Base-by-base conservation (phyloP, 2,329 filamentous ascomycete species). In the Ceratocystis huliohia region DNA sequence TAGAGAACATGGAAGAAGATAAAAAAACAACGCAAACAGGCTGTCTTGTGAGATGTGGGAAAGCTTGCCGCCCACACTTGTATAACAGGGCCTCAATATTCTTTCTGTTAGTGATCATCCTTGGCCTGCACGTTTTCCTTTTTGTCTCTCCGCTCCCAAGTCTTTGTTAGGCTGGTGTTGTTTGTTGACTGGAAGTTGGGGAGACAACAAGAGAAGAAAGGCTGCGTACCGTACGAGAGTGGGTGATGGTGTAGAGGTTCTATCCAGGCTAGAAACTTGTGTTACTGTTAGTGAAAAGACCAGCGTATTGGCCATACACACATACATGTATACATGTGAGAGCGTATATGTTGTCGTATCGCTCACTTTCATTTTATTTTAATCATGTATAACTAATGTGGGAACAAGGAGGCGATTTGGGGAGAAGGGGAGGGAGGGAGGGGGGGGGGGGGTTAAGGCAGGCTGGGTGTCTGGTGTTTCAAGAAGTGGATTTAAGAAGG, bases 21-120 rank as follows among this genome's bases (percentile, higher is more conserved):
- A 53, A 53, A 8, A 53, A 25, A 53, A 53, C 44, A 13, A 53
- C 48, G 48, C 48, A 53, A 53, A 53, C 48, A 53, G 48, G 48
- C 48, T 53, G 48, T 25, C 48, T 53, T 56, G 50, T 56, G 50
- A 56, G 25, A 56, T 20, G 7, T 56, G 50, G 25, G 7, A 8
- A 20, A 25, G 15, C 50, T 48, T 48, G 46, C 46, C 46, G 46
- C 46, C 46, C 46, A 48, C 6, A 33, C 30, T 48, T 48, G 46
- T n/a, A 48, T 48, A n/a, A 48, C 17, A 48, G 46, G 46, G 46
- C 46, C 46, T 48, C 46, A 48, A n/a, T n/a, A 48, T n/a, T 17
- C 6, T 48, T 17, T 48, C 46, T 48, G 13, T 46, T 46, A 13
- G 44, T 48, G 46, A 48, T 48, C 46, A 48, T n/a, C 46, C 17